Evolutionary conservation across 768 basidiomycete genomes (phyloP).

Genomic region (Daedaleopsis nitida): DNA sequence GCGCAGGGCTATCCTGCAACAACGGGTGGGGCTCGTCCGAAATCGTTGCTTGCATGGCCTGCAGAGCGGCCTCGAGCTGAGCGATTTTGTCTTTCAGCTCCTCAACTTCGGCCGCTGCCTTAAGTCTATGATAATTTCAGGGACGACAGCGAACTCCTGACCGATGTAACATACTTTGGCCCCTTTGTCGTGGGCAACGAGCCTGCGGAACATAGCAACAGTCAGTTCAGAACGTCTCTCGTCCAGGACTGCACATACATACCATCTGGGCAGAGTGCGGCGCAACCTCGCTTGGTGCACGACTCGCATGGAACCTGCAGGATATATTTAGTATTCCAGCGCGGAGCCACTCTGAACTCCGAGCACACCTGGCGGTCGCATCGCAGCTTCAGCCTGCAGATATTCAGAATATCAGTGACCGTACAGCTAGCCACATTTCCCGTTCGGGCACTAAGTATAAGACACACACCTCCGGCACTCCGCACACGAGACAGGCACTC

Average conservation of each 20-base stretch:
- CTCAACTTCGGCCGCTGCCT: constrained; percentile 66
- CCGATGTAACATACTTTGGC: constrained; percentile 45
- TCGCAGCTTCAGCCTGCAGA: constrained; percentile 33
- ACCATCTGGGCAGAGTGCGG: constrained; percentile 79
- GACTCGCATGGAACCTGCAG: constrained; percentile 75
- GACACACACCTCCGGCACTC: constrained; percentile 34
- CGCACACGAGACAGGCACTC: constrained; percentile 45
- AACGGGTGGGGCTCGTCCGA: constrained; percentile 54
- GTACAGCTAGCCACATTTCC: neutral
- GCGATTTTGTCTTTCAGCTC: constrained; percentile 71
- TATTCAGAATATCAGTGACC: neutral
- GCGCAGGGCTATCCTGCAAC: constrained; percentile 30
- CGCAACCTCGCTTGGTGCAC: constrained; percentile 75
- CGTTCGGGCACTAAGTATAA: neutral
- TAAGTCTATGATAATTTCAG: constrained; percentile 38
- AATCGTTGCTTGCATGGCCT: constrained; percentile 45
- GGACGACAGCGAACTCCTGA: neutral
- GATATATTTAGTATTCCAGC: neutral
- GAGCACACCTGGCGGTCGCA: constrained; percentile 35
- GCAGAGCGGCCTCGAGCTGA: constrained; percentile 62
- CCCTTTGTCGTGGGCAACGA: constrained; percentile 61
- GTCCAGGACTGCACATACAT: constrained; percentile 5
- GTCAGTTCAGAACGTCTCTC: neutral
- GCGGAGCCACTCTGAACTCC: neutral
- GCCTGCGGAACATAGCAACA: constrained; percentile 36